Evolutionary conservation across 192 early-diverging fungal species (phyloP).

Genomic region (Kappamyces sp.): DNA sequence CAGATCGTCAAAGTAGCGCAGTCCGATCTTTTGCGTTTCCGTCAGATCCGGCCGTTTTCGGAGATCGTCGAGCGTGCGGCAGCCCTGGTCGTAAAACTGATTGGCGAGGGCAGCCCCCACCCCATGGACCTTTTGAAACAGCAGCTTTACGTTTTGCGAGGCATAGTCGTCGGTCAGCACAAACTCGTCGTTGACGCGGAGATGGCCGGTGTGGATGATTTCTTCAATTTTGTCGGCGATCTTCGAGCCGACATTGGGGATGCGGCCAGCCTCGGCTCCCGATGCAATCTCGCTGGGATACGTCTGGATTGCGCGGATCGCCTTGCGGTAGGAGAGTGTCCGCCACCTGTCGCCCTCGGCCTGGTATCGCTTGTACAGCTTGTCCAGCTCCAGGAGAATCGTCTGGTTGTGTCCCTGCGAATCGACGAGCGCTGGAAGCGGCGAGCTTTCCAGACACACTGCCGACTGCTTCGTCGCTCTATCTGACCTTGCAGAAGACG

Average conservation of each 20-base stretch:
- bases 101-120: conserved; percentile 5
- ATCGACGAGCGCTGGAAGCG: too few species aligned
- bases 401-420: conserved; percentile 23
- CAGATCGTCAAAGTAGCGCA: conserved; percentile 40
- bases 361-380: conserved; percentile 30
- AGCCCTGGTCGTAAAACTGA: conserved; percentile 33
- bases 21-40: conserved; percentile 36
- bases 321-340: conserved; percentile 30
- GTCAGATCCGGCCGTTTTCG: conserved; percentile 26
- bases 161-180: too few species aligned
- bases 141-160: conserved; percentile 22
- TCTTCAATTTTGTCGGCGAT: conserved; percentile 41
- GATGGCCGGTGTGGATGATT: conserved; percentile 33
- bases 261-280: conserved; percentile 28
- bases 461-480: too few species aligned
- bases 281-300: conserved; percentile 27
- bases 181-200: conserved; percentile 36
- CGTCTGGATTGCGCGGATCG: conserved; percentile 30
- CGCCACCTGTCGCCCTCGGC: conserved; percentile 40
- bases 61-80: conserved; percentile 39
- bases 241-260: conserved; percentile 33
- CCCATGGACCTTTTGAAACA: conserved; percentile 43
- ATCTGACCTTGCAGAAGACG: too few species aligned
- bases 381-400: conserved; percentile 17
- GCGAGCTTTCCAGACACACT: too few species aligned